Evolutionary conservation across 805 yeast genomes (phyloP), one percentile per base, ranked within the genome.

Genomic region (Saturnispora dispora): DNA sequence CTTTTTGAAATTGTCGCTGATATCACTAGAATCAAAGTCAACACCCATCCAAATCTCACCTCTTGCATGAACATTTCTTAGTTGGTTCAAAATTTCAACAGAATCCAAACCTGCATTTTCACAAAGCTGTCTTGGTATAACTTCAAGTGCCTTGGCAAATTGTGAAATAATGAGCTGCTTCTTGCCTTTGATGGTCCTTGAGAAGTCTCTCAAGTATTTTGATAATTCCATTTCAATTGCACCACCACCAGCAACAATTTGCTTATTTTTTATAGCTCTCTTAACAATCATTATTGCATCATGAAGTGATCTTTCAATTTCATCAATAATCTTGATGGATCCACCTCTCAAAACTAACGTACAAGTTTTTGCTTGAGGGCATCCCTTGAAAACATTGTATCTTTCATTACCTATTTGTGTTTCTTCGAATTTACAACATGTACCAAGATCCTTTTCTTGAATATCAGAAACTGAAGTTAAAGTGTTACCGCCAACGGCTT

Each of bases 31-130:
- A 53, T 81, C 85, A 72, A 93, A 93, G 70, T 93, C 96, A 54
- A 93, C 81, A 58, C 99, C 99, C 56, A 75, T 83, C 93, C 96
- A 88, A 44, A 71, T 75, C 62, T 91, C 96, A 55, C 96, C 96
- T 66, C 86, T 86, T 50, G 96, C 93, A 63, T 93, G 99, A 18
- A 88, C 84, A 78, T 93, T 85, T 70, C 99, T 82, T 63, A 93
- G 75, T 63, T 85, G 80, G 68, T 93, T 93, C 60, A 93, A 79
- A 54, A 93, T 72, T 66, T 93, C 98, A n/a, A 95, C 88, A 20
- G 96, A 95, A 66, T 93, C 99, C 58, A 93, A 83, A 5, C 99
- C 99, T n/a, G 96, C 99, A 67, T 93, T 93, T 65, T 93, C 99
- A 73, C 98, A 91, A 57, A 93, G 76, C 66, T 93, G 98, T 67